Conservation (phyloP, 768 basidiomycete genomes). For the Imleria badia region DNA sequence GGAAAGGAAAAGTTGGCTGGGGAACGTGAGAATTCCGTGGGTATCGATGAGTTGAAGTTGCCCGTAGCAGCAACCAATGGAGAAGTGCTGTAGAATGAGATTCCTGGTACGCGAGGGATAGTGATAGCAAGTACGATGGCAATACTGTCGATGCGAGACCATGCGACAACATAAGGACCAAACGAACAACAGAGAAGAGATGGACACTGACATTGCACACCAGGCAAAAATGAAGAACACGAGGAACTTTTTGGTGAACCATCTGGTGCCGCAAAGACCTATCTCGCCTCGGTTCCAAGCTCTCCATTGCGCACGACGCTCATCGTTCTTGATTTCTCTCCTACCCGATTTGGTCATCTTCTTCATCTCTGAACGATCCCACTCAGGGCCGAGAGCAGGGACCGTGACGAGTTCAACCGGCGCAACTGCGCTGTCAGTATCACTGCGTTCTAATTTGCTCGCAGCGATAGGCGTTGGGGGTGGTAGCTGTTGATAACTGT, state of each 20-base stretch:
- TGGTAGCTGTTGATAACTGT: constrained; percentile 47
- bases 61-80: constrained; percentile 66
- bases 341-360: constrained; percentile 73
- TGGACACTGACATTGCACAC: constrained; percentile 49
- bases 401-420: constrained; percentile 90
- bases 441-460: constrained; percentile 38
- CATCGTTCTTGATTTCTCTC: constrained; percentile 57
- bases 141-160: constrained; percentile 40
- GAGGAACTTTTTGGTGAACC: constrained; percentile 70
- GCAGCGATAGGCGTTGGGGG: constrained; percentile 22
- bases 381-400: constrained; percentile 88
- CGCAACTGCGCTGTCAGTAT: constrained; percentile 33
- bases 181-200: not conserved
- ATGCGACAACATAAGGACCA: constrained; percentile 1
- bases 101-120: constrained; percentile 78
- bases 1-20: constrained; percentile 93
- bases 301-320: constrained; percentile 60
- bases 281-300: constrained; percentile 77
- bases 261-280: constrained; percentile 72
- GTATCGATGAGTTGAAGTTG: constrained; percentile 53
- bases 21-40: constrained; percentile 63
- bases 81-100: constrained; percentile 55
- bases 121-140: constrained; percentile 74
- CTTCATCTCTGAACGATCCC: constrained; percentile 76
- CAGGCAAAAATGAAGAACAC: constrained; percentile 68